Percentiles rank a stretch among this genome's conserved stretches.
Conservation (phyloP, 73 alveolate species). For the Paramecium octaurelia region DNA sequence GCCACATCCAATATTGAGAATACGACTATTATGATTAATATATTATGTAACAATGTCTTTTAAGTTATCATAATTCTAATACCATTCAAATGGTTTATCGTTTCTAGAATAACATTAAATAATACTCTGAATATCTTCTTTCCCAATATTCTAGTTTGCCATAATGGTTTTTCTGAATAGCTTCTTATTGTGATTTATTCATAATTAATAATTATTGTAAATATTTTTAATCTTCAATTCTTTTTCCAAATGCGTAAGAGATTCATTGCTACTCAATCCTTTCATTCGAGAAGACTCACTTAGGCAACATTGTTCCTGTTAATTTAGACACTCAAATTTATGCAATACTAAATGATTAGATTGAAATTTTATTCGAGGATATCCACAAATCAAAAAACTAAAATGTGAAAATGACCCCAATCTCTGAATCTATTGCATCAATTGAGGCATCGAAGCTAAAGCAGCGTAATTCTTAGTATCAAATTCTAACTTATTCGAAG, state of each 20-base stretch:
- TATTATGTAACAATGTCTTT: constrained; percentile 68
- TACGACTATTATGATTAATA: constrained; percentile 47
- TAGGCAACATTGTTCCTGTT: not conserved
- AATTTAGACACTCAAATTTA: not conserved
- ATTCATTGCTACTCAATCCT: not conserved
- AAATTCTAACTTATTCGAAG: constrained; percentile 14
- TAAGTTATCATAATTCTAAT: constrained; percentile 58
- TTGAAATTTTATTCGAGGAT: not conserved
- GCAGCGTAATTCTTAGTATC: constrained; percentile 12
- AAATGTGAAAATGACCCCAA: not conserved
- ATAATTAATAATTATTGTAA: not conserved
- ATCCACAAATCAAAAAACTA: not conserved
- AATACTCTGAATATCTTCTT: constrained; percentile 59
- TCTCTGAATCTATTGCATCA: not conserved
- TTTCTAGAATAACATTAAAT: constrained; percentile 37
- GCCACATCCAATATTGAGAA: constrained; percentile 61
- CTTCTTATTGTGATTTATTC: constrained; percentile 22
- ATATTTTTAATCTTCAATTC: not conserved
- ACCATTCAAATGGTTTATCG: constrained; percentile 70
- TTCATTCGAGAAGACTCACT: not conserved
- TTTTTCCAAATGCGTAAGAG: not conserved
- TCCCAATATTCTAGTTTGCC: constrained; percentile 65
- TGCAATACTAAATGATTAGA: not conserved
- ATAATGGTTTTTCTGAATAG: constrained; percentile 37
- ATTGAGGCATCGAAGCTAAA: not conserved